Base-by-base conservation (phyloP, 1,139 yeast genomes). In the Yamadazyma triangularis region DNA sequence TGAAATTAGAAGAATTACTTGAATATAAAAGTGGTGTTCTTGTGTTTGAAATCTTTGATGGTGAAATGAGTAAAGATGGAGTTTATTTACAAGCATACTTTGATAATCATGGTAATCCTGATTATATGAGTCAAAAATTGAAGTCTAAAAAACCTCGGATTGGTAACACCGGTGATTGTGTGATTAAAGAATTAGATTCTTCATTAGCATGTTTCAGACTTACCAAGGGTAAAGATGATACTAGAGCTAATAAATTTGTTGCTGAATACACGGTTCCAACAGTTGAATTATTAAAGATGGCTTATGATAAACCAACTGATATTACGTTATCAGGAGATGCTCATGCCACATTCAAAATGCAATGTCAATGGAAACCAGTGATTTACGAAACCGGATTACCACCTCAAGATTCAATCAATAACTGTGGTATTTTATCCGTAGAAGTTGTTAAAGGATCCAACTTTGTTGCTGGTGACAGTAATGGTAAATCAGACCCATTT, bases 401-500 rank as follows among this genome's bases (percentile, higher is more conserved):
- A 36, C 75, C 77, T 11, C 73, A 75, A 33, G 98, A 91, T 56
- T 68, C 84, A 29, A 73, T 79, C 41, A 73, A 81, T 32, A 85
- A 88, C 53, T 70, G 79, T 41, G 99, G 99, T 54, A 64, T 64
- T 21, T 60, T 89, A 40, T 66, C 70, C 10, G 68, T 88, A 21
- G 75, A 72, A 23, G 70, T 85, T 10, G 44, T 79, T 29, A 69
- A 69, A 33, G 97, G 93, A 3, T 70, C 70, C n/a, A 75, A 75
- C 31, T 70, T 93, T 40, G 74, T 82, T 30, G 70, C 95, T 10
- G 93, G 91, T 15, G 99, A 91, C 56, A 67, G 86, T 18, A 81
- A 83, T 44, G 97, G 97, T 33, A 83, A 82, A 53, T 86, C 96
- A 7, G 99, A 91, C 58, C 99, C 99, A 38, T 91, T 79, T 51